These are phyloP conservation scores for Ramalina intermedia DNA, from an alignment of 495 filamentous ascomycete genomes.

Conservation along the genomic window DNA sequence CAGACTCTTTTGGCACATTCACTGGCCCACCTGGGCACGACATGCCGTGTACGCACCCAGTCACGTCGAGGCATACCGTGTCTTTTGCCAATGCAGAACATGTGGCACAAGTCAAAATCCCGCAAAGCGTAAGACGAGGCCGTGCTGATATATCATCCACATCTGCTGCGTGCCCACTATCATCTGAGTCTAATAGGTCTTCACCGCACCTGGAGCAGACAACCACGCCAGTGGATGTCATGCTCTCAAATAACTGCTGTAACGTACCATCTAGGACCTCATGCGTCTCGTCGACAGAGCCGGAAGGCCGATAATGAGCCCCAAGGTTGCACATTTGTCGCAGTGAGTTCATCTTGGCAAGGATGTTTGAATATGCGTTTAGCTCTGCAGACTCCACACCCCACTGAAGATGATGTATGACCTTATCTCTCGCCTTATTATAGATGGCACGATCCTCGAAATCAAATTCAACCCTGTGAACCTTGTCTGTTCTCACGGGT, in stretches of 20 bases:
- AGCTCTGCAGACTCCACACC: neutral
- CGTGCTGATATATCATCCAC: neutral
- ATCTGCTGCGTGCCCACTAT: neutral
- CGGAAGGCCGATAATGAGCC: neutral
- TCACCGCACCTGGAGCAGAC: conserved; percentile 2
- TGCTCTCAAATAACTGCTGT: conserved; percentile 12
- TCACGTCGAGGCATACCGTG: neutral
- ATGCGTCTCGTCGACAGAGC: conserved; percentile 27
- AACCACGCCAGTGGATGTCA: conserved; percentile 4
- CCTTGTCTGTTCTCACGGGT: conserved; percentile 18
- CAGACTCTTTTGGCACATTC: conserved; percentile 36
- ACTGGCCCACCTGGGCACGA: conserved; percentile 37
- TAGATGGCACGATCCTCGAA: conserved; percentile 19
- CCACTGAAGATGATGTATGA: conserved; percentile 10
- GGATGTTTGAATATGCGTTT: conserved; percentile 17
- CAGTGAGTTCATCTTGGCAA: conserved; percentile 28
- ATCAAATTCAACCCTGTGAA: conserved; percentile 18
- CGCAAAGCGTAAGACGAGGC: conserved; percentile 1
- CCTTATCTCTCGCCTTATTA: conserved; percentile 11
- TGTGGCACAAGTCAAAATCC: conserved; percentile 1
- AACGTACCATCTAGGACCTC: conserved; percentile 32
- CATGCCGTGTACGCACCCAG: conserved; percentile 4
- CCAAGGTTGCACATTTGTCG: conserved; percentile 30
- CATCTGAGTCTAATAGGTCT: neutral
- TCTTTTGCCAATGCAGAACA: neutral